Conservation (phyloP, 495 filamentous ascomycete species). For the Annulohypoxylon moriforme region DNA sequence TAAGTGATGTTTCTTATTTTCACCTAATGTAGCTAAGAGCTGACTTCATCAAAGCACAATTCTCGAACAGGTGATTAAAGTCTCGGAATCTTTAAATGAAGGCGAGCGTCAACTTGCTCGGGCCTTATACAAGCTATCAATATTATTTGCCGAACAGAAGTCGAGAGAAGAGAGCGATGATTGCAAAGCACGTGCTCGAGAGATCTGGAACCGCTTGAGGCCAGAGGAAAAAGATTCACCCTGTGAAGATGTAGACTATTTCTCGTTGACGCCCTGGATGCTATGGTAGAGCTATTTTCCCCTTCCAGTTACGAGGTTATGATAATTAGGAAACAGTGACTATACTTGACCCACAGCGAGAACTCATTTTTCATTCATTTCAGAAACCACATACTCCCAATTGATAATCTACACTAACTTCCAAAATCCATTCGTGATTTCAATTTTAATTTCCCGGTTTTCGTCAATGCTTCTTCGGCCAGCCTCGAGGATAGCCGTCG, state of each 20-base stretch:
- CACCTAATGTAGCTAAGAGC: not conserved
- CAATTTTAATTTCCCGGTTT: conserved; percentile 78
- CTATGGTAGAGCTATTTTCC: no score
- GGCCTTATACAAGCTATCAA: not conserved
- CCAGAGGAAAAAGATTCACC: no score
- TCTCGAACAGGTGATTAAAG: not conserved
- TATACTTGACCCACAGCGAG: no score
- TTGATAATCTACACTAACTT: conserved; percentile 67
- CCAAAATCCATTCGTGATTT: conserved; percentile 71
- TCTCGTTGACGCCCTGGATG: no score
- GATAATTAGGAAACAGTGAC: no score
- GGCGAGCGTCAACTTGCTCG: not conserved
- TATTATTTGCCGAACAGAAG: not conserved
- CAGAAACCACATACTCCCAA: no score
- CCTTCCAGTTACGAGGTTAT: no score
- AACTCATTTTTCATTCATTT: no score
- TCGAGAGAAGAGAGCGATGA: not conserved
- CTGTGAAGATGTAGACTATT: no score
- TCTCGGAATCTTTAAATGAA: not conserved
- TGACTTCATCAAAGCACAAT: not conserved
- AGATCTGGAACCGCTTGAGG: no score
- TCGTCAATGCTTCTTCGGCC: conserved; percentile 86
- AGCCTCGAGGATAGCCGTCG: conserved; percentile 89
- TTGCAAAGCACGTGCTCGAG: not conserved
- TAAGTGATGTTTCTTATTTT: not conserved